phyloP scores from a whole-genome alignment of 441 rosid species.

The Flueggea neowawraea region DNA sequence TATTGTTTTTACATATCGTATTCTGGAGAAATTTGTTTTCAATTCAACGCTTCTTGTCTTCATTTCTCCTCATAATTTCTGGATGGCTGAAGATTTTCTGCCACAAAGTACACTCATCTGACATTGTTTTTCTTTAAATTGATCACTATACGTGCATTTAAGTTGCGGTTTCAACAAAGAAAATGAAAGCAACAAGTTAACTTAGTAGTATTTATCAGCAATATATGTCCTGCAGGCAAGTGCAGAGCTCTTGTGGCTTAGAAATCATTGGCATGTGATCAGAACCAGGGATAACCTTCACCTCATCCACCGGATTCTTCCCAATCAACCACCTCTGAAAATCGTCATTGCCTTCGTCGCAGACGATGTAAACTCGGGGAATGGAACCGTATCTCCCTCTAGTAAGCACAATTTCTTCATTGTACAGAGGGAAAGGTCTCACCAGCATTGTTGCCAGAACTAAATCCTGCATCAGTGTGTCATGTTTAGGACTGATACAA shows the following conservation, averaged over 20 bases:
- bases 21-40: too few species aligned
- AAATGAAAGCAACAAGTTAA: too few species aligned
- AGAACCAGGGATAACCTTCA: constrained; percentile 22
- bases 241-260: constrained; percentile 19
- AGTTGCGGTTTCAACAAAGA: too few species aligned
- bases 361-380: constrained; percentile 20
- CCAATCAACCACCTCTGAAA: constrained; percentile 34
- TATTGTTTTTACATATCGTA: too few species aligned
- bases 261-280: constrained; percentile 40
- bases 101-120: too few species aligned
- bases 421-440: constrained; percentile 20
- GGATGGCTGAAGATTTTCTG: too few species aligned
- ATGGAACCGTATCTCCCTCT: constrained; percentile 26
- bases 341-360: constrained; percentile 20
- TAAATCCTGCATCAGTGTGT: constrained; percentile 16
- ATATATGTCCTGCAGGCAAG: constrained; percentile 22
- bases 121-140: too few species aligned
- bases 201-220: constrained; percentile 9
- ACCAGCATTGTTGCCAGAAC: constrained; percentile 16
- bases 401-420: constrained; percentile 13
- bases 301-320: constrained; percentile 24
- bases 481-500: not conserved
- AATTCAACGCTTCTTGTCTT: too few species aligned
- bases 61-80: too few species aligned
- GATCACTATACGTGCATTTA: too few species aligned